Conservation (phyloP, 139 green algal genomes). For the Closterium sp. region DNA sequence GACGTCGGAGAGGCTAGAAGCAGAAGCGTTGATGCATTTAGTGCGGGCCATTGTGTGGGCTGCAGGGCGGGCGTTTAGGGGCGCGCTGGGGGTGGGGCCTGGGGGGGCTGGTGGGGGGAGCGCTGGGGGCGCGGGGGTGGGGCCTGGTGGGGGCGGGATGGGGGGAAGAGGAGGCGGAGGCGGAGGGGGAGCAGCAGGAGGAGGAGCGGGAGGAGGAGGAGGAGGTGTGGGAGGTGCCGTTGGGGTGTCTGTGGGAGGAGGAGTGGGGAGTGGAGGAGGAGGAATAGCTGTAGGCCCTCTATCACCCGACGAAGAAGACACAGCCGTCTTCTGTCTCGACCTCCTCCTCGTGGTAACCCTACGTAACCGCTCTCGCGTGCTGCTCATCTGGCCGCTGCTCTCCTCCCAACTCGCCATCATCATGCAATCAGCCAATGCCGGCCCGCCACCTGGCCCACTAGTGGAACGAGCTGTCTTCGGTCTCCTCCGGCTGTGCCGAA, state of each 20-base stretch:
- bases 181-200: neutral
- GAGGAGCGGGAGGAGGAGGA: neutral
- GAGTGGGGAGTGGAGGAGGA: constrained; percentile 3
- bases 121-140: neutral
- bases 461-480: constrained; percentile 81
- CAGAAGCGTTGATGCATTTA: constrained; percentile 76
- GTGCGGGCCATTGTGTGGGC: constrained; percentile 75
- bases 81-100: neutral
- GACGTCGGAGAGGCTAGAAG: constrained; percentile 82
- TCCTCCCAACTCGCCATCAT: constrained; percentile 67
- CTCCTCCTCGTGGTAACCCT: constrained; percentile 83
- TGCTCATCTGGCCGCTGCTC: constrained; percentile 75
- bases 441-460: constrained; percentile 49
- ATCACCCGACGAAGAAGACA: constrained; percentile 64
- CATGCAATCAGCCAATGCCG: constrained; percentile 46
- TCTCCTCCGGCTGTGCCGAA: constrained; percentile 81
- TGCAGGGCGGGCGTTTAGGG: constrained; percentile 28
- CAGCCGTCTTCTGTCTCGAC: constrained; percentile 82
- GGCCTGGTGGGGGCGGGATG: neutral
- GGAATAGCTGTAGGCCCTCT: neutral
- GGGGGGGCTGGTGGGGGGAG: neutral
- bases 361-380: constrained; percentile 84
- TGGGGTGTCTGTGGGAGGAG: neutral
- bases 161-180: neutral
- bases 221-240: neutral